Evolutionary conservation across 306 rosid genomes (phyloP).

Genomic region (Rubus parviflorus): DNA sequence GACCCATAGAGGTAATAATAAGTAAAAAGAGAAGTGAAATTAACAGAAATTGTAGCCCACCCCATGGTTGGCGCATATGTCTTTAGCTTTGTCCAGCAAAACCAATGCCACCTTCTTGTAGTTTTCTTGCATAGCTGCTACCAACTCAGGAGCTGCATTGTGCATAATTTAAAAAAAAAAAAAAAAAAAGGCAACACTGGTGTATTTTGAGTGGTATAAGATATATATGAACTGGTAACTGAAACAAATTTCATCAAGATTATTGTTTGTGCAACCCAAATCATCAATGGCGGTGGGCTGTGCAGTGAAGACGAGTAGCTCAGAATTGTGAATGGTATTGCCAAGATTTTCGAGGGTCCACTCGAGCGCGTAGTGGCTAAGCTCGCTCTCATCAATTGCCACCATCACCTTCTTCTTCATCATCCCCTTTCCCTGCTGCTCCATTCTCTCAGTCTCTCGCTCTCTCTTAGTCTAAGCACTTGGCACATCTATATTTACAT

Average conservation of each 20-base stretch:
- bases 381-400: constrained; percentile 33
- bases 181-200: background rate
- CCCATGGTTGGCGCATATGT: constrained; percentile 33
- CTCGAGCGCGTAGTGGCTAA: constrained; percentile 30
- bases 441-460: constrained; percentile 8
- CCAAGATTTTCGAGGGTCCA: constrained; percentile 30
- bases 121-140: constrained; percentile 28
- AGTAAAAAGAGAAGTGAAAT: background rate
- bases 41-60: constrained; percentile 24
- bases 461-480: background rate
- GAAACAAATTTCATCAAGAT: background rate
- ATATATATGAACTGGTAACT: background rate
- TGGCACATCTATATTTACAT: background rate
- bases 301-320: constrained; percentile 34
- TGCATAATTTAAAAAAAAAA: background rate
- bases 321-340: constrained; percentile 22
- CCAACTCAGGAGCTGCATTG: constrained; percentile 33
- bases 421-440: background rate
- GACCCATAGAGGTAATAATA: background rate
- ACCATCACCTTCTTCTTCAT: constrained; percentile 36
- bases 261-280: constrained; percentile 6
- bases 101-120: constrained; percentile 19
- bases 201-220: background rate
- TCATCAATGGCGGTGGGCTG: constrained; percentile 21
- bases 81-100: constrained; percentile 36